Conservation (phyloP, 176 grass and related monocot species). For the Miscanthus lutarioriparius region DNA sequence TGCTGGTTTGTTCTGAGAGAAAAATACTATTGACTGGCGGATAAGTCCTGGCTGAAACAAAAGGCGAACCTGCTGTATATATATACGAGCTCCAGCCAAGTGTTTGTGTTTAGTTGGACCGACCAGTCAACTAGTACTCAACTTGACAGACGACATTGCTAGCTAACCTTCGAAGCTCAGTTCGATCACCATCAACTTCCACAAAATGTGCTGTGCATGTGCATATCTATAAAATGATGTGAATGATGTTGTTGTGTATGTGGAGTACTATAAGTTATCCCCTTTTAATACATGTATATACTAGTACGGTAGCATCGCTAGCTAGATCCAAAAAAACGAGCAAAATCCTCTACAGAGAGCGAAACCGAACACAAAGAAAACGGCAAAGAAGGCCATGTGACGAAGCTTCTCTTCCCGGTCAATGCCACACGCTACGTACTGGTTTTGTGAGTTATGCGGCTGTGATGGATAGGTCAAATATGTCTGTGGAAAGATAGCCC, state of each 20-base stretch:
- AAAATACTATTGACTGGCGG: no score
- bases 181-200: no score
- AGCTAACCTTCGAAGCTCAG: no score
- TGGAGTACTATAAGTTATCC: neutral
- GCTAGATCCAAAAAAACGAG: neutral
- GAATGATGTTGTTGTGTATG: neutral
- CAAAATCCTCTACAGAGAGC: neutral
- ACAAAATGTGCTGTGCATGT: no score
- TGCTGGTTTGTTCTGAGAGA: no score
- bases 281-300: neutral
- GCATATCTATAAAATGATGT: no score
- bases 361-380: slow-evolving; percentile 10
- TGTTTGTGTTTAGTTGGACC: no score
- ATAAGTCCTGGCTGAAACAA: no score
- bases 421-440: neutral
- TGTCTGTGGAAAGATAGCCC: neutral
- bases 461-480: neutral
- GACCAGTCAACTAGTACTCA: no score
- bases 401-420: neutral
- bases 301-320: neutral
- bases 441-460: neutral
- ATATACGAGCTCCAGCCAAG: no score
- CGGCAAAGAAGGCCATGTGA: neutral
- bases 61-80: no score
- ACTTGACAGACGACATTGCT: no score